Conservation (phyloP, 176 grass and related monocot species). For the Puya raimondii region DNA sequence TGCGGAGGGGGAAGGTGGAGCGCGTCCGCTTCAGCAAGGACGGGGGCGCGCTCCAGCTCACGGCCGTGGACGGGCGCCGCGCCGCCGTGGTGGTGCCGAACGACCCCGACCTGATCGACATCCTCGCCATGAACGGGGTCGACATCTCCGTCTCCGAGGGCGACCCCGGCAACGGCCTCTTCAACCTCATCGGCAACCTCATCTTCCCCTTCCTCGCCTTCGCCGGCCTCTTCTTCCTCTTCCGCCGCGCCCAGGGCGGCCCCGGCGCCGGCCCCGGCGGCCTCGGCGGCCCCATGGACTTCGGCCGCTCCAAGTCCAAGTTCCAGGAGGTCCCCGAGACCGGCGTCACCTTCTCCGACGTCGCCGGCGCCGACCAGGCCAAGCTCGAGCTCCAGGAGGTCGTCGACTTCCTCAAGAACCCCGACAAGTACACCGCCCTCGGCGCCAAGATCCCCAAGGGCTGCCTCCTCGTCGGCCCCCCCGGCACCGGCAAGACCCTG, state of each 20-base stretch:
- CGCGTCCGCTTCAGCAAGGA: conserved; percentile 89
- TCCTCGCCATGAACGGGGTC: conserved; percentile 91
- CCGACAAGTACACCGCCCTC: conserved; percentile 89
- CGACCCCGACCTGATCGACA: conserved; percentile 92
- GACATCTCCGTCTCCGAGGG: conserved; percentile 97
- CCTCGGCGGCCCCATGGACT: conserved; percentile 93
- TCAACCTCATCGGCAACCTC: conserved; percentile 75
- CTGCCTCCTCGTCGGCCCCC: conserved; percentile 76
- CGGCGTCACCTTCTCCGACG: conserved; percentile 64
- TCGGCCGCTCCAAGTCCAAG: conserved; percentile 90
- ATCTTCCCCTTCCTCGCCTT: conserved; percentile 90
- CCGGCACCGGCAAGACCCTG: conserved; percentile 80
- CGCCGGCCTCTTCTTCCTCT: conserved; percentile 91
- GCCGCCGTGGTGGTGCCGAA: conserved; percentile 70
- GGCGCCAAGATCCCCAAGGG: conserved; percentile 97
- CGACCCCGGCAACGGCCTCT: conserved; percentile 42
- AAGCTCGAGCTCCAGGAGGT: conserved; percentile 98
- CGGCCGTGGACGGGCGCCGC: conserved; percentile 65
- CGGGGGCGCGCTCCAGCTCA: conserved; percentile 63
- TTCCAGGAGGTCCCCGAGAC: conserved; percentile 99
- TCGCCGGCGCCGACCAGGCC: conserved; percentile 92
- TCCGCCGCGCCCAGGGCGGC: conserved; percentile 81
- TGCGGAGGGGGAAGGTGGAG: conserved; percentile 89
- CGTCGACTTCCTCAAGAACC: conserved; percentile 93
- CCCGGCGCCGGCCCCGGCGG: conserved; percentile 66